Evolutionary conservation across 1,139 yeast genomes (phyloP), one percentile per base, ranked within the genome.

Genomic region (Pichia sp.): DNA sequence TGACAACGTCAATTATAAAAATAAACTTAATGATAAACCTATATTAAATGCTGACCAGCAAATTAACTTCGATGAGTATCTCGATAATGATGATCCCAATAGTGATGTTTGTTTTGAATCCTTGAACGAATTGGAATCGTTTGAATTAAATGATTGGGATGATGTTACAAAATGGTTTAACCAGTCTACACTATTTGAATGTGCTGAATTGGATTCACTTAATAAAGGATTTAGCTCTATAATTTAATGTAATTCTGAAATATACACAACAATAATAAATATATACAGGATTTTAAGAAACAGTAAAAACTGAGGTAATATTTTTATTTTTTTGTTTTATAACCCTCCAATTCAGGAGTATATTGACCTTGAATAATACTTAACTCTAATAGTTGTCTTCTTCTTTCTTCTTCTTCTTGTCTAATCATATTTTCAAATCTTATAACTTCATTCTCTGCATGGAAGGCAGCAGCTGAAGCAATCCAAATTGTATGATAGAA

Each of bases 401-500:
- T 57, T 43, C 58, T 61, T 30, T 56, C 40, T 40, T 57, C 62
- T 45, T 66, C 66, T 49, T 66, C 68, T 5, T 35, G 43, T 42
- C 65, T 56, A 31, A 63, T 56, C 7, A 45, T 40, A 27, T 58
- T 56, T 49, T 66, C 68, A 48, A 63, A 65, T 34, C 46, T 55
- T 50, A 65, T 57, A 31, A 66, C 67, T 43, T 62, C 61, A 29
- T 58, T 52, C 52, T 66, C 69, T 1, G 69, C 59, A 28, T 59
- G 55, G 45, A 64, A 66, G 3, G 66, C 61, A 5, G 68, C 68
- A 34, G 62, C 61, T 4, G 65, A 57, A 2, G 67, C 65, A n/a
- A 64, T 55, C 62, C 66, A 60, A 11, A 65, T 62, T 1, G 69
- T 66, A 46, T 66, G 67, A 45, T 63, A 65, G 40, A 65, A 66